Percentiles rank a stretch among this genome's conserved stretches.
Evolutionary conservation across 352 stramenopile species (phyloP).

Genomic region (Phytophthora rubi): DNA sequence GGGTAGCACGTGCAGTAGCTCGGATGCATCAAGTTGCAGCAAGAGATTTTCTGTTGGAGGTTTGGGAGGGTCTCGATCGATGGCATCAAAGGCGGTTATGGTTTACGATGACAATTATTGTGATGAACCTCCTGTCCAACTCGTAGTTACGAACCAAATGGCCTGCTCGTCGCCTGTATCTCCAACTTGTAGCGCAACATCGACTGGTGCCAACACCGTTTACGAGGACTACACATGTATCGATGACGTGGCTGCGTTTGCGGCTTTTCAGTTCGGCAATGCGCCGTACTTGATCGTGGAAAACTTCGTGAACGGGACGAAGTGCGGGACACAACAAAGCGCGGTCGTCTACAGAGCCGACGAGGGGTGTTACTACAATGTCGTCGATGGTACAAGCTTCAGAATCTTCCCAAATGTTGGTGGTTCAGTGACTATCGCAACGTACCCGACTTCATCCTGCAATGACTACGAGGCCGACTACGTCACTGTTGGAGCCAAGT

Average conservation of each 20-base stretch:
- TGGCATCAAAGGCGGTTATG: neutral
- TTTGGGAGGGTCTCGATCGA: neutral
- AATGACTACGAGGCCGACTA: slow-evolving; percentile 10
- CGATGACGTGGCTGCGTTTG: slow-evolving; percentile 5
- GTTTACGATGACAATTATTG: slow-evolving; percentile 13
- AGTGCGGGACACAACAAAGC: slow-evolving; percentile 3
- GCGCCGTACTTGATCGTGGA: slow-evolving; percentile 12
- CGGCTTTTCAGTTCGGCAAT: neutral
- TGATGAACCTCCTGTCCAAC: neutral
- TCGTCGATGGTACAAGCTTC: slow-evolving; percentile 2
- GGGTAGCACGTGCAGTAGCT: neutral
- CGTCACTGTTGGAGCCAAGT: slow-evolving; percentile 16
- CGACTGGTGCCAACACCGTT: neutral
- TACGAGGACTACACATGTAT: slow-evolving; percentile 5
- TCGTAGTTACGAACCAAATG: slow-evolving; percentile 12
- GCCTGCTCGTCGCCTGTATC: neutral
- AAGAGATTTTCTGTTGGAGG: slow-evolving; percentile 11
- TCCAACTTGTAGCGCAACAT: neutral
- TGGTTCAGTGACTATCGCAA: slow-evolving; percentile 15
- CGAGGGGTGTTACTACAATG: slow-evolving; percentile 6
- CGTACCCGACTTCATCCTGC: slow-evolving; percentile 8
- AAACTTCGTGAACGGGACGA: slow-evolving; percentile 2
- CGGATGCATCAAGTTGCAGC: slow-evolving; percentile 9
- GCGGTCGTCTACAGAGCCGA: slow-evolving; percentile 13
- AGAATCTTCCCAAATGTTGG: slow-evolving; percentile 10